Base-by-base conservation (phyloP, 148 eudicot species). In the Rhododendron ovatum region DNA sequence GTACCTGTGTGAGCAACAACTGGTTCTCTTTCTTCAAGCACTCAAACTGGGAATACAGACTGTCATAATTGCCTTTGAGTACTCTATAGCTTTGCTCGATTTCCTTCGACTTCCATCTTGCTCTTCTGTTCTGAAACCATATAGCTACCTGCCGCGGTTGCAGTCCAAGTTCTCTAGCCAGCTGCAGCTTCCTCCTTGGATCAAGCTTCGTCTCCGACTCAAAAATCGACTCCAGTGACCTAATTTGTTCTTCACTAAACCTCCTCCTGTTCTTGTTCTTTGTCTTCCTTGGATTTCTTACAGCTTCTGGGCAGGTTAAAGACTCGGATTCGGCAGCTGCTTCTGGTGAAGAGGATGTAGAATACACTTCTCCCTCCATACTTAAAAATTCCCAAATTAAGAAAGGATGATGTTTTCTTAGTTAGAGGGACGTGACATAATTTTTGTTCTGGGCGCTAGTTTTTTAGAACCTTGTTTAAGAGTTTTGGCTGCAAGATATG, bases 41-140 rank as follows among this genome's bases (percentile, higher is more conserved):
- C 81, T 89, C 90, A 13, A 86, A 89, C 48, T 51, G 55, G 55
- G 75, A 12, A 37, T 48, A 22, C 20, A 91, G 57, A 43, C 45
- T 43, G 8, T 91, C 92, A 74, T 87, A 91, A 84, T 85, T 86
- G 45, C 86, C 86, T 86, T 86, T 86, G 18, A 91, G 90, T 24
- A 59, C 78, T 51, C 33, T 88, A 82, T 88, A 91, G 43, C 89
- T 88, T 48, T 89, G 85, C 87, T 91, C 91, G 24, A 88, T 35
- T 63, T 88, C 86, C 88, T 89, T 91, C 3, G 92, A 89, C 80
- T 87, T 91, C 91, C 91, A 89, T 82, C 91, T 89, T 0, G 92
- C 92, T 83, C 91, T 89, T 86, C 78, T 89, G 82, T 91, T 91
- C 83, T 91, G 92, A 84, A 91, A 91, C 92, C 92, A 91, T 81